These are phyloP conservation scores for Nidula niveotomentosa DNA, from an alignment of 1,284 basidiomycete genomes.

Conservation along the genomic window DNA sequence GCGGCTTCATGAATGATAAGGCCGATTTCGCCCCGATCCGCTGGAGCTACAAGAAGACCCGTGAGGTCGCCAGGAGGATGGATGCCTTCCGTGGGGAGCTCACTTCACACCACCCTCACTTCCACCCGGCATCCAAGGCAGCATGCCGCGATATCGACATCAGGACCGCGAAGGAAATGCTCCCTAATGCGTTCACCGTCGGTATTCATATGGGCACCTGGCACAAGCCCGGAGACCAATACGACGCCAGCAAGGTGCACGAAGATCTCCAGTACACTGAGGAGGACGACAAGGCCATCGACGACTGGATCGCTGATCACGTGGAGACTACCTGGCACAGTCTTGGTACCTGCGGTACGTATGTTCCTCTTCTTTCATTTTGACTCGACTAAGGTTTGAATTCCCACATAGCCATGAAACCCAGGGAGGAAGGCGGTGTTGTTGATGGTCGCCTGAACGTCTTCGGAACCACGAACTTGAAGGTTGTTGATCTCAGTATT, in stretches of 20 bases:
- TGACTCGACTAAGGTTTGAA: conserved; percentile 6
- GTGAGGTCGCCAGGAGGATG: conserved; percentile 71
- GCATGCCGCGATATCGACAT: conserved; percentile 64
- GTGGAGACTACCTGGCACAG: conserved; percentile 80
- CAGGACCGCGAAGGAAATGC: conserved; percentile 61
- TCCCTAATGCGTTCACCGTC: conserved; percentile 62
- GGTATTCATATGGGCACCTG: conserved; percentile 68
- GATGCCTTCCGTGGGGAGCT: conserved; percentile 65
- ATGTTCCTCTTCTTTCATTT: background rate
- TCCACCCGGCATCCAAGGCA: conserved; percentile 68
- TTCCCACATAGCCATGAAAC: conserved; percentile 63
- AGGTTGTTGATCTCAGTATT: conserved; percentile 66
- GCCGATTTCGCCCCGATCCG: conserved; percentile 75
- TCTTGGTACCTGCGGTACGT: conserved; percentile 55
- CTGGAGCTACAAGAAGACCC: conserved; percentile 76
- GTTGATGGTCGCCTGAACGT: conserved; percentile 74
- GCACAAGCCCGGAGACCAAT: conserved; percentile 34
- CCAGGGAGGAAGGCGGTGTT: conserved; percentile 74
- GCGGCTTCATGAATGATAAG: conserved; percentile 76
- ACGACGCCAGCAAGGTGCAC: conserved; percentile 57
- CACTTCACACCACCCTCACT: conserved; percentile 71
- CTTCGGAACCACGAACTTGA: conserved; percentile 72
- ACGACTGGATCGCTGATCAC: conserved; percentile 39
- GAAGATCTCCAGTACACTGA: conserved; percentile 33
- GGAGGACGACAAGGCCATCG: background rate